phyloP scores from a whole-genome alignment of 2,329 filamentous ascomycete species.

The Aspergillus sp. region DNA sequence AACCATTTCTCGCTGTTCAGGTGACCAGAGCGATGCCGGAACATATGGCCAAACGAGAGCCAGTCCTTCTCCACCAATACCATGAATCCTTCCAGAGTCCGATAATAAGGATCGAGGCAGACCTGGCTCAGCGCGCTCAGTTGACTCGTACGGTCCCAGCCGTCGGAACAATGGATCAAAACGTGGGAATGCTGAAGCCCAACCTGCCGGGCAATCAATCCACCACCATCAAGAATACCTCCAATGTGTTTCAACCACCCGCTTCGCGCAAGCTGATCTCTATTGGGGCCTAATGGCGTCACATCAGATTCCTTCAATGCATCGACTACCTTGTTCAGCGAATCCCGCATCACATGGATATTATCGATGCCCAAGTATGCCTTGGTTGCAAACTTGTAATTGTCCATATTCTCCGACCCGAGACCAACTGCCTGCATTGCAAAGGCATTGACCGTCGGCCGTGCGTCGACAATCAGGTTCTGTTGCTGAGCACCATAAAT shows the following conservation, averaged over 20 bases:
- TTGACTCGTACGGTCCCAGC: conserved; percentile 96
- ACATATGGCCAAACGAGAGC: conserved; percentile 97
- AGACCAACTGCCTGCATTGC: conserved; percentile 89
- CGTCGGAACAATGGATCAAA: conserved; percentile 94
- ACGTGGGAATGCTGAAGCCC: conserved; percentile 91
- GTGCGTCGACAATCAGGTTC: conserved; percentile 92
- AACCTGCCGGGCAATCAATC: conserved; percentile 76
- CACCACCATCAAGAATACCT: conserved; percentile 73
- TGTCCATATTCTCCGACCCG: conserved; percentile 95
- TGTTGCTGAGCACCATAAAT: conserved; percentile 88
- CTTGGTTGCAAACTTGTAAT: conserved; percentile 87
- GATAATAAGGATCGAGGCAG: conserved; percentile 90
- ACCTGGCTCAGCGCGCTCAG: conserved; percentile 85
- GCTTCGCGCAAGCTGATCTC: conserved; percentile 72
- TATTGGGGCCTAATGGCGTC: conserved; percentile 70
- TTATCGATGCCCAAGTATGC: conserved; percentile 94
- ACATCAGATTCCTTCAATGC: conserved; percentile 89
- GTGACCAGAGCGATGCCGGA: conserved; percentile 81
- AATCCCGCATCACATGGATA: conserved; percentile 95
- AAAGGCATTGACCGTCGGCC: conserved; percentile 86
- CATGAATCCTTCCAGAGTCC: conserved; percentile 90
- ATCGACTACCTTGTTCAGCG: conserved; percentile 77
- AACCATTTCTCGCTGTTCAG: conserved; percentile 94
- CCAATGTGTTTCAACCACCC: conserved; percentile 87
- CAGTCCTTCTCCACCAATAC: conserved; percentile 94